phyloP scores from a whole-genome alignment of 768 basidiomycete species.

The Boletus subcaerulescens region DNA sequence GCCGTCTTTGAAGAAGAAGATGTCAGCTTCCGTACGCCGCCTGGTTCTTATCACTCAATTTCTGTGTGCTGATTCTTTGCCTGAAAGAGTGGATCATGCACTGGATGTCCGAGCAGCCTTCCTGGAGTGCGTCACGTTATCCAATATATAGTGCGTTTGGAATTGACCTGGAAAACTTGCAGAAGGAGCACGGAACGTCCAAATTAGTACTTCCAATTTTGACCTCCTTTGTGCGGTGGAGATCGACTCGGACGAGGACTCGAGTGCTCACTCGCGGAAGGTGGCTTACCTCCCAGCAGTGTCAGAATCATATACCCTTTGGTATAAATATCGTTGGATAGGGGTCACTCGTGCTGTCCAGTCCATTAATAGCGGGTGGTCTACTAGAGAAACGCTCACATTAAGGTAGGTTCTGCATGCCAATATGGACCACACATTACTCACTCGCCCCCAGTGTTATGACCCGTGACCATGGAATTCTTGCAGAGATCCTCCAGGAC shows the following conservation, averaged over 20 bases:
- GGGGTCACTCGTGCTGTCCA: constrained; percentile 22
- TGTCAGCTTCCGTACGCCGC: constrained; percentile 47
- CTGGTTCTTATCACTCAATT: not conserved
- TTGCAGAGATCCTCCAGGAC: constrained; percentile 53
- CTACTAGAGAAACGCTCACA: constrained; percentile 18
- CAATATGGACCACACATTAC: not conserved
- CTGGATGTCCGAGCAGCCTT: constrained; percentile 61
- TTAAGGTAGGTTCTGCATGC: constrained; percentile 16
- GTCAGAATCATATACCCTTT: constrained; percentile 35
- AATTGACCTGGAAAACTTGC: not conserved
- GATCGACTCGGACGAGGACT: constrained; percentile 22
- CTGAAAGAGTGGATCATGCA: constrained; percentile 63
- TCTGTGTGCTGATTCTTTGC: not conserved
- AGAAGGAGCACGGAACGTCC: constrained; percentile 46
- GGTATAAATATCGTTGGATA: constrained; percentile 35
- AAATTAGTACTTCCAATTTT: constrained; percentile 46
- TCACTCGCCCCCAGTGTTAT: constrained; percentile 42
- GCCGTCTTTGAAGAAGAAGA: constrained; percentile 61
- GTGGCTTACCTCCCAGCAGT: constrained; percentile 34
- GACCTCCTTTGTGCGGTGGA: constrained; percentile 28
- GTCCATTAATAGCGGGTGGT: constrained; percentile 16
- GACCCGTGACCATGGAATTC: constrained; percentile 40
- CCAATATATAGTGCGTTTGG: not conserved
- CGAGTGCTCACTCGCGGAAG: constrained; percentile 23
- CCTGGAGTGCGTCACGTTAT: constrained; percentile 47